Base-by-base conservation (phyloP, 805 yeast genomes). In the Scheffersomyces coipomensis region DNA sequence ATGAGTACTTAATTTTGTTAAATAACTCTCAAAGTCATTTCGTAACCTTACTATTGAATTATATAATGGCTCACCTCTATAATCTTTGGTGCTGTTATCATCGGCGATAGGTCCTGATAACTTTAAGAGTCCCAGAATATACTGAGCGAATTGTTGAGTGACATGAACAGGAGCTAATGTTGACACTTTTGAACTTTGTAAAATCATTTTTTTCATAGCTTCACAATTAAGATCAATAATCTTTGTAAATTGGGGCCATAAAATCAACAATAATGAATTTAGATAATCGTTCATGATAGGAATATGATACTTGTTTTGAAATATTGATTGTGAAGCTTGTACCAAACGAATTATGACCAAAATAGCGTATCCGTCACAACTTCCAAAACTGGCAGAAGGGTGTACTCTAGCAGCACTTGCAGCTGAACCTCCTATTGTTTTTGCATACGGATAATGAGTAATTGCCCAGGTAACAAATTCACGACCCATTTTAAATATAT, bases 181-280 rank as follows among this genome's bases (percentile, higher is more conserved):
- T 10, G 56, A 40, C 19, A 52, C 55, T 22, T 56, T 49, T 15
- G 51, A 48, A 3, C 56, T 34, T 25, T 56, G 75, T 43, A 48
- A 68, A 34, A 59, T 59, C 13, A 75, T 75, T 37, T 71, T 76
- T 45, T 84, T 81, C 57, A 88, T 64, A 35, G 81, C 77, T 16
- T 81, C 85, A 50, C 96, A 83, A 51, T 91, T 87, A 24, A 77
- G 64, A 56, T 89, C 97, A 30, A 90, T 75, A 24, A 88, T 68
- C 33, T 71, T 73, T 52, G 89, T 90, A 53, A 90, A 85, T 42
- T 76, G 79, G 0, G 97, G 96, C 98, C 98, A 93, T 33, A 91
- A 64, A 3, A 75, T 58, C 37, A 88, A 76, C 44, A 82, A 60
- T 45, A 85, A 79, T 12, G 78, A 68, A 49, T 85, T 81, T 46